These are phyloP conservation scores for Xerocomellus intermedius DNA, from an alignment of 768 basidiomycete genomes.

Conservation along the genomic window DNA sequence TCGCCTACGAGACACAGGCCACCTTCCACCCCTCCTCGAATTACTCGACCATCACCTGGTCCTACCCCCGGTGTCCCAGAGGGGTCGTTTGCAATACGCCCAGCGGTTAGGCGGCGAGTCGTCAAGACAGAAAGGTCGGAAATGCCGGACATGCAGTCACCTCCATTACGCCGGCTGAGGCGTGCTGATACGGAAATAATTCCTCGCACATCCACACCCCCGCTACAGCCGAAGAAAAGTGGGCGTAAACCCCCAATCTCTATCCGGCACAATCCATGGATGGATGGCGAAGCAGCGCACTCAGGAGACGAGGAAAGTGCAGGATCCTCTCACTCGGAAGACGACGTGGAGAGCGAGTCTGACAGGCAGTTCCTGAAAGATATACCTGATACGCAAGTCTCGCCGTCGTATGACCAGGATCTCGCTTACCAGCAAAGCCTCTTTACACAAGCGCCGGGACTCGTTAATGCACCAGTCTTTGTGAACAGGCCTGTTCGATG, in stretches of 20 bases:
- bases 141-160: constrained; percentile 28
- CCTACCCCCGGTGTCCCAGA: constrained; percentile 33
- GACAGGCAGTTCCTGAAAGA: constrained; percentile 68
- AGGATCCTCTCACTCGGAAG: constrained; percentile 56
- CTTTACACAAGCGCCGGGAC: constrained; percentile 59
- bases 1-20: constrained; percentile 28
- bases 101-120: constrained; percentile 32
- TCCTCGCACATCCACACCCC: constrained; percentile 19
- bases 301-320: constrained; percentile 78
- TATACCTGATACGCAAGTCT: constrained; percentile 62
- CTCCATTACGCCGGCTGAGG: constrained; percentile 32
- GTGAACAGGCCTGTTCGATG: constrained; percentile 46
- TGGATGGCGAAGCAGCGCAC: constrained; percentile 72
- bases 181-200: constrained; percentile 29
- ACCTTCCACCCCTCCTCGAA: constrained; percentile 33
- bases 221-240: constrained; percentile 21
- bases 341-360: constrained; percentile 57
- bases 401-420: constrained; percentile 72
- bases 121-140: constrained; percentile 10
- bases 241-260: constrained; percentile 28
- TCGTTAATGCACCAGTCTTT: constrained; percentile 49
- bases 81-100: constrained; percentile 47
- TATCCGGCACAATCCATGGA: constrained; percentile 43
- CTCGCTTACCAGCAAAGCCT: constrained; percentile 69
- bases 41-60: constrained; percentile 20